These are phyloP conservation scores for Mycosphaerella arachidis DNA, from an alignment of 2,329 filamentous ascomycete genomes.

Conservation along the genomic window DNA sequence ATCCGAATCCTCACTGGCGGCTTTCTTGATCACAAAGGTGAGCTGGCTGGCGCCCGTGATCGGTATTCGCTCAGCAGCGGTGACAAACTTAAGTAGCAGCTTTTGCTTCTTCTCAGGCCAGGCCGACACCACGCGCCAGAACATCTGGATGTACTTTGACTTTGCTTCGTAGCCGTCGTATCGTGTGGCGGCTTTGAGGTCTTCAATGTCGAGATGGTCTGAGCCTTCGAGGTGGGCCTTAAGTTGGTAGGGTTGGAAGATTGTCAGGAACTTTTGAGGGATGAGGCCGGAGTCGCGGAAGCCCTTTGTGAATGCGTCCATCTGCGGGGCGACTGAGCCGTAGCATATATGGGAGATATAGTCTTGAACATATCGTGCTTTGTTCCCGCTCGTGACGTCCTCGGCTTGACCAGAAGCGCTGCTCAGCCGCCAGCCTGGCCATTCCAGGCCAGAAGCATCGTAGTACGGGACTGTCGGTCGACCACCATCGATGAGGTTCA, in stretches of 20 bases:
- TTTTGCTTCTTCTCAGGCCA: slow-evolving; percentile 67
- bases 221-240: slow-evolving; percentile 79
- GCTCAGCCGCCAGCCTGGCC: slow-evolving; percentile 53
- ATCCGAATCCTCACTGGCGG: slow-evolving; percentile 58
- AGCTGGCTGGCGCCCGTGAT: slow-evolving; percentile 79
- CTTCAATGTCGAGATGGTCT: slow-evolving; percentile 71
- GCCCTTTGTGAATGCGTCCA: slow-evolving; percentile 72
- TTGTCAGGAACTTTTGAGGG: slow-evolving; percentile 23
- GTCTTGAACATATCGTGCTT: slow-evolving; percentile 71
- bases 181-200: slow-evolving; percentile 64
- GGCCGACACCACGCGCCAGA: slow-evolving; percentile 74
- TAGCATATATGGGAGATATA: slow-evolving; percentile 82
- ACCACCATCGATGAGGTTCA: not conserved
- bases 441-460: slow-evolving; percentile 30
- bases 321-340: slow-evolving; percentile 71
- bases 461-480: not conserved
- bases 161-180: slow-evolving; percentile 76
- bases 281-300: slow-evolving; percentile 49
- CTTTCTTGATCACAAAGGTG: slow-evolving; percentile 77
- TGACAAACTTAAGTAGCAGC: slow-evolving; percentile 86
- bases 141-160: slow-evolving; percentile 67
- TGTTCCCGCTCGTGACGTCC: slow-evolving; percentile 79
- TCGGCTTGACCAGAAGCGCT: slow-evolving; percentile 40
- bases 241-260: slow-evolving; percentile 67
- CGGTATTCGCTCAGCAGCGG: slow-evolving; percentile 83